Base-by-base conservation (phyloP, 495 filamentous ascomycete genomes). In the Penicillium lagena region DNA sequence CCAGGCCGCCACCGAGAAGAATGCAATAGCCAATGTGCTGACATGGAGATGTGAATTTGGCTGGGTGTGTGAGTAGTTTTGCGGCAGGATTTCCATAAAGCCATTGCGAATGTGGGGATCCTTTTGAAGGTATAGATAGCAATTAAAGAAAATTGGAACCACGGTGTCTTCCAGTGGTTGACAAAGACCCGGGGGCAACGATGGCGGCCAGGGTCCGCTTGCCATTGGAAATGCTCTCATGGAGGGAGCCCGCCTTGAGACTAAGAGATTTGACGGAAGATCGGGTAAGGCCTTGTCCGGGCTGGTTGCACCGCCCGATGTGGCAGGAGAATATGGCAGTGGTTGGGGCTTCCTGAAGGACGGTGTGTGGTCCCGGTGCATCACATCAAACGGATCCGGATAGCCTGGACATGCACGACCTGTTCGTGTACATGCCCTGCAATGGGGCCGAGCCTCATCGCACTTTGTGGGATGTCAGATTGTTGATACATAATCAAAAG, bases 341-440 rank as follows among this genome's bases (percentile, higher is more conserved):
- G 12, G 1, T 29, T 12, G 32, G 7, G 32, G 36, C 9, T 42
- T 46, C 30, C 10, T 49, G 4, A 78, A 77, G 2, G 78, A 75
- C 39, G 73, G 62, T n/a, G 79, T 85, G 48, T 83, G 79, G 54
- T 84, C 80, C 32, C 83, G 73, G 38, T 85, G 73, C 39, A 86
- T 70, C 10, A 87, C 58, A 55, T 87, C 83, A 46, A 87, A 83
- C 13, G 82, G 79, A 52, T 84, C 72, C 45, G 72, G 72, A 58
- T 86, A 86, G 42, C 83, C 83, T 5, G 82, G 82, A 56, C 75
- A 78, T 40, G 57, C 37, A 12, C 73, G 62, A 37, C 63, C 62
- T 22, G 72, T 70, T 40, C 66, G 66, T 37, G 63, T 58, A 52
- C 75, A 78, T 45, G 65, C 65, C 43, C 58, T 63, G 49, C 75